These are phyloP conservation scores for Aspergillus ibericus DNA, from an alignment of 2,329 filamentous ascomycete species.

Conservation along the genomic window DNA sequence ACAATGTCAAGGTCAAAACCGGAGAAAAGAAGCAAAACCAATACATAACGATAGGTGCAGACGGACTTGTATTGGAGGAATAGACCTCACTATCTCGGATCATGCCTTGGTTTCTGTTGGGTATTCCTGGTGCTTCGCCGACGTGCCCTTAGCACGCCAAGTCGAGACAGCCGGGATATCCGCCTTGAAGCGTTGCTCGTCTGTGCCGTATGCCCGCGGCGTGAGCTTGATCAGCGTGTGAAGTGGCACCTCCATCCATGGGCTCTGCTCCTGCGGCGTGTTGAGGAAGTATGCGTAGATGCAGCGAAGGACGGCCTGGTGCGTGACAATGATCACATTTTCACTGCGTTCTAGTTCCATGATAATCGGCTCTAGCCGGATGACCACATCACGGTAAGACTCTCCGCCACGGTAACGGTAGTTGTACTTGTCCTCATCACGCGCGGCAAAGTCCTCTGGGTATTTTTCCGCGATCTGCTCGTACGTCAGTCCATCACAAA, in stretches of 20 bases:
- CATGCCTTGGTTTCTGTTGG: conserved; percentile 24
- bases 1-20: not conserved
- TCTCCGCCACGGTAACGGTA: conserved; percentile 97
- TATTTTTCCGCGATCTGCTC: conserved; percentile 88
- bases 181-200: conserved; percentile 82
- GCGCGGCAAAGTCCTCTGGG: conserved; percentile 91
- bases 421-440: conserved; percentile 99
- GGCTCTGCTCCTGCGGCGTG: conserved; percentile 84
- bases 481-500: conserved; percentile 95
- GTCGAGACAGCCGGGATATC: conserved; percentile 96
- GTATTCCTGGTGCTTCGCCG: conserved; percentile 74
- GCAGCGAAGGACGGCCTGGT: conserved; percentile 93
- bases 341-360: conserved; percentile 97
- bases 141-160: conserved; percentile 90
- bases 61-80: not conserved
- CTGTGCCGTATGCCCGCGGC: conserved; percentile 87
- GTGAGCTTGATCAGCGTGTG: conserved; percentile 97
- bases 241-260: conserved; percentile 97
- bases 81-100: not conserved
- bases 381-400: conserved; percentile 94
- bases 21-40: not conserved
- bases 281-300: conserved; percentile 99
- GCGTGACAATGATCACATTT: conserved; percentile 96
- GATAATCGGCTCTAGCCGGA: conserved; percentile 96
- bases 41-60: not conserved